These are phyloP conservation scores for Aspergillus calidoustus DNA, from an alignment of 2,329 filamentous ascomycete species.

Conservation along the genomic window DNA sequence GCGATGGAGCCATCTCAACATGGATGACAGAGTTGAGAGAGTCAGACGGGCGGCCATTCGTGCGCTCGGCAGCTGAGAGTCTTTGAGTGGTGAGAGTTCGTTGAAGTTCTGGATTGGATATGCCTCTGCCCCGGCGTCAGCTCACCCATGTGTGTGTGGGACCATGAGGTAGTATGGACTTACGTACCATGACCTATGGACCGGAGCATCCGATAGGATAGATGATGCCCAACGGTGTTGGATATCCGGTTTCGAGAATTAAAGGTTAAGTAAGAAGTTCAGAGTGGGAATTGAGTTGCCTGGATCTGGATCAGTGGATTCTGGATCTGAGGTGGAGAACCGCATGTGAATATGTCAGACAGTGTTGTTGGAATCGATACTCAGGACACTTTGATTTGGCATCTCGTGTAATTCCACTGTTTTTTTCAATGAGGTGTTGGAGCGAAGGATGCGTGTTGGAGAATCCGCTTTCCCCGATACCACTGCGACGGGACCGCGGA, in stretches of 20 bases:
- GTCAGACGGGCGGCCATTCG: background rate
- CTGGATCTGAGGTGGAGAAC: background rate
- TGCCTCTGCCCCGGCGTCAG: background rate
- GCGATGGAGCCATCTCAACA: background rate
- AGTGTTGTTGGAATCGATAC: background rate
- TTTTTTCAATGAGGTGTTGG: background rate
- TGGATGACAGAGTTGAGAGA: too few relatives aligned
- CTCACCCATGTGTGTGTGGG: background rate
- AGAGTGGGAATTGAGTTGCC: background rate
- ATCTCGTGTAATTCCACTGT: background rate
- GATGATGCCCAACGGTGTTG: background rate
- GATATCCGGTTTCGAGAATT: background rate
- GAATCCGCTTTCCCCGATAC: background rate
- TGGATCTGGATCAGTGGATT: background rate
- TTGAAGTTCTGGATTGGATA: background rate
- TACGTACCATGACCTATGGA: background rate
- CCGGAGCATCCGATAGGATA: conserved; percentile 14
- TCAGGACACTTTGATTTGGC: background rate
- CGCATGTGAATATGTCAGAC: background rate
- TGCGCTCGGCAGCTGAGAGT: background rate
- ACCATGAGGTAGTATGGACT: background rate
- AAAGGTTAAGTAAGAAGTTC: background rate
- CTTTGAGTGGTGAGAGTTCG: background rate
- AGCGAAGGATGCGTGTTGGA: background rate
- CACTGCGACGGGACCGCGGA: background rate